Base-by-base conservation (phyloP, 2,329 filamentous ascomycete species). In the Trichophyton schoenleinii region DNA sequence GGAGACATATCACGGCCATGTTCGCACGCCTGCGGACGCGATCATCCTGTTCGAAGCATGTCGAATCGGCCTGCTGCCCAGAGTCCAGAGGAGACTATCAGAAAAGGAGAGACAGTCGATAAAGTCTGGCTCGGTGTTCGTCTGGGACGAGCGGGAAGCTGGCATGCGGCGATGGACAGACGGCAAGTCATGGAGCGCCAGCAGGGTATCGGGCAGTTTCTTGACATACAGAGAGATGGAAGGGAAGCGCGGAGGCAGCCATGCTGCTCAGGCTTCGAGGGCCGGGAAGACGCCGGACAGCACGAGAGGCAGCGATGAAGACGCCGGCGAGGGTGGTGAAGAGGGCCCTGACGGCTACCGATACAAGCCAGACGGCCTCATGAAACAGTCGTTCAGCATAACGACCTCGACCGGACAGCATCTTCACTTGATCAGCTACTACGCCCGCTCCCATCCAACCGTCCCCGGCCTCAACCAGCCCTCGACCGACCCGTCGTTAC, bases 351-450 rank as follows among this genome's bases (percentile, higher is more conserved):
- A 96, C 72, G 91, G 91, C 48, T 96, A 96, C 73, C 81, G 90
- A 65, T 96, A 96, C 77, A 99, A 96, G 80, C 89, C 87, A 8
- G 94, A 99, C 69, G 94, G 94, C 0, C 82, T 99, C 3, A 96
- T 97, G 91, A 99, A 99, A 82, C 94, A 99, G 76, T 97, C 94
- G 0, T 99, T 97, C 80, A 97, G 92, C 77, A 97, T 99, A 76
- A 96, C 91, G 22, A 97, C 94, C 0, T 90, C 88, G 1, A 86
- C 81, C 42, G 84, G 90, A 66, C 91, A 96, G 69, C 94, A 97
- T 72, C 84, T 99, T 1, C 94, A 99, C 76, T 82, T 99, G 59
- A 99, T 99, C 76, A 96, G 92, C 68, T 99, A 99, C 77, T 97
- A 91, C 75, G 88, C 91, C 2, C 83, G 91, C 61, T 88, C 89